These are phyloP conservation scores for Diversispora eburnea DNA, from an alignment of 192 early-diverging fungal species.

Conservation along the genomic window DNA sequence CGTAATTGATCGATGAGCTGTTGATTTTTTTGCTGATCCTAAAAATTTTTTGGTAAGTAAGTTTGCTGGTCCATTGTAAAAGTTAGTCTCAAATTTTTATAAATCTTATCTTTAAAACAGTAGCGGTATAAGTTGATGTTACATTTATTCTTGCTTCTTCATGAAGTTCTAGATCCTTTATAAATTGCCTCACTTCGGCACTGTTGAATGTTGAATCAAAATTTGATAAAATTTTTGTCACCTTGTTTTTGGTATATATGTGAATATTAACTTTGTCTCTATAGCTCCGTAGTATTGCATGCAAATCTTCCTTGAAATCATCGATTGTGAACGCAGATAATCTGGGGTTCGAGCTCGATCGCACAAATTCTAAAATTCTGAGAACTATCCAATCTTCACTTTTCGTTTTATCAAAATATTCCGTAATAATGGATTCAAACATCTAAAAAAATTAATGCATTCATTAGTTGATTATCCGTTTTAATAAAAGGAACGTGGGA, in stretches of 20 bases:
- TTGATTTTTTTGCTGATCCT: not conserved
- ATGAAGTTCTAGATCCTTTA: not conserved
- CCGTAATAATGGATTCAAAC: slow-evolving; percentile 1
- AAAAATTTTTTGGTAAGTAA: slow-evolving; percentile 7
- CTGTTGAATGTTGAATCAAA: not conserved
- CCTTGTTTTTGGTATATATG: not conserved
- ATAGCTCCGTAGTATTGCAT: slow-evolving; percentile 3
- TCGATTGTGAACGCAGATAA: not conserved
- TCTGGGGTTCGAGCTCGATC: not conserved
- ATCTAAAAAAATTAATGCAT: not conserved
- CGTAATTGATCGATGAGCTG: not conserved
- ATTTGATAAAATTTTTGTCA: not conserved
- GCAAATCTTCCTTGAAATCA: not conserved
- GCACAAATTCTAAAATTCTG: slow-evolving; percentile 1
- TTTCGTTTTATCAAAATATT: slow-evolving; percentile 4
- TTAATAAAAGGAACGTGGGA: not conserved
- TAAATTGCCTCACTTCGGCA: slow-evolving; percentile 5
- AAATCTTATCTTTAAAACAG: not conserved
- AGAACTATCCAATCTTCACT: not conserved
- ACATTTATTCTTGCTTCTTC: not conserved
- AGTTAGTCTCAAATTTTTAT: not conserved
- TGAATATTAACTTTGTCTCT: not conserved
- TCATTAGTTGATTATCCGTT: not conserved
- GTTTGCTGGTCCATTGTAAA: not conserved
- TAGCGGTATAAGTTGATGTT: not conserved